These are phyloP conservation scores for Rhytidiadelphus loreus DNA, from an alignment of 225 moss, liverwort and hornwort genomes.

Conservation along the genomic window DNA sequence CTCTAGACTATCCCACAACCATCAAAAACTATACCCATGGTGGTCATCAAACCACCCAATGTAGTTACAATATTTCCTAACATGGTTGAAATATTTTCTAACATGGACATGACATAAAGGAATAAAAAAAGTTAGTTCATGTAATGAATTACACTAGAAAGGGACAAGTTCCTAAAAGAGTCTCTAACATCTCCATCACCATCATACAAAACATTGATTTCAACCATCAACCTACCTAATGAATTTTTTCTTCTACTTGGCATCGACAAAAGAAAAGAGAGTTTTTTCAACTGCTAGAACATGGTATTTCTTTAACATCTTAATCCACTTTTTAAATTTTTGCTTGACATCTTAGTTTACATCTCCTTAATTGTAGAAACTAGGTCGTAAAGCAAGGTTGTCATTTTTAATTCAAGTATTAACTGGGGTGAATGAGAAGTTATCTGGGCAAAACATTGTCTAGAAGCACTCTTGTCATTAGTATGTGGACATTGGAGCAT, in stretches of 20 bases:
- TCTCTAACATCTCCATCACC: too few species aligned
- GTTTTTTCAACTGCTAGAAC: fast-evolving
- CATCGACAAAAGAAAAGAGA: not conserved
- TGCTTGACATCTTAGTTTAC: not conserved
- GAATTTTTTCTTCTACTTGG: not conserved
- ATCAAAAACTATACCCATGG: too few species aligned
- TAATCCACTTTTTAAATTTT: not conserved
- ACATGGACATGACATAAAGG: too few species aligned
- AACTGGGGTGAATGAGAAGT: not conserved
- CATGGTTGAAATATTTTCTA: too few species aligned
- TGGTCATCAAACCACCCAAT: too few species aligned
- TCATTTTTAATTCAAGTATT: not conserved
- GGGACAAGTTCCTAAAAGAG: too few species aligned
- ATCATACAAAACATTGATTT: too few species aligned
- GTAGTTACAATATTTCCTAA: too few species aligned
- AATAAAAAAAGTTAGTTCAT: too few species aligned
- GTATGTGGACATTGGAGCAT: not conserved
- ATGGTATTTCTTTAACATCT: fast-evolving
- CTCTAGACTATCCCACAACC: too few species aligned
- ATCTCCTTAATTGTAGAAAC: not conserved
- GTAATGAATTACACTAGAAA: too few species aligned
- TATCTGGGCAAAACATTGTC: not conserved
- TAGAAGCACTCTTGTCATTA: not conserved
- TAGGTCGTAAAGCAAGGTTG: not conserved
- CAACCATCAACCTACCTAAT: too few species aligned